A percentile compares a stretch with the other conserved stretches of the same genome.
phyloP scores from a whole-genome alignment of 805 yeast genomes.

The Starmerella stigmatis region DNA sequence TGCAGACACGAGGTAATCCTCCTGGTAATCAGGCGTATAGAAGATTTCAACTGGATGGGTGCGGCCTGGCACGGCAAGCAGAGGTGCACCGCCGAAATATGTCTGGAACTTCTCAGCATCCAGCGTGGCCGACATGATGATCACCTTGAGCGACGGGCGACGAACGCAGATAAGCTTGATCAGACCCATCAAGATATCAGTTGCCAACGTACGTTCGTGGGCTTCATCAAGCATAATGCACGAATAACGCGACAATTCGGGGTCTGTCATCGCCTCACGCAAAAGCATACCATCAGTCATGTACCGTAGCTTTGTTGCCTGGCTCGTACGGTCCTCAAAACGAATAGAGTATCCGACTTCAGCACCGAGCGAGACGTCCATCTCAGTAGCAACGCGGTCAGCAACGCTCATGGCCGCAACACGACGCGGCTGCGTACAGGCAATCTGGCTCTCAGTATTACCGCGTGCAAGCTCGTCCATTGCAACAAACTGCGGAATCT shows the following conservation, averaged over 20 bases:
- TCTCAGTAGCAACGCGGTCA: conserved; percentile 85
- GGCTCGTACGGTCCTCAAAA: conserved; percentile 79
- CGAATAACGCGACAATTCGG: conserved; percentile 63
- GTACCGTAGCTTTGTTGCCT: conserved; percentile 75
- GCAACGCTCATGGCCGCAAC: conserved; percentile 79
- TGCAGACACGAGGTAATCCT: conserved; percentile 90
- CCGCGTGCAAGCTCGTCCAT: conserved; percentile 85
- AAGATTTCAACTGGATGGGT: conserved; percentile 95
- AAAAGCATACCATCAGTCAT: conserved; percentile 99
- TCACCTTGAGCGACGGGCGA: conserved; percentile 81
- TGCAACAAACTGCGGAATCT: conserved; percentile 89
- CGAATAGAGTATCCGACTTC: conserved; percentile 94
- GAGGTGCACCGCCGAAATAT: conserved; percentile 84
- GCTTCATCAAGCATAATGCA: conserved; percentile 95
- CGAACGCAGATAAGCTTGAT: conserved; percentile 68
- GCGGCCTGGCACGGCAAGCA: conserved; percentile 94
- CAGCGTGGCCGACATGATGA: conserved; percentile 94
- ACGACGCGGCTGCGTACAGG: conserved; percentile 93
- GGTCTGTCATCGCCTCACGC: conserved; percentile 97
- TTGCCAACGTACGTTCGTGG: conserved; percentile 92
- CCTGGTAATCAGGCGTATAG: conserved; percentile 93
- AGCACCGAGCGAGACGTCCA: conserved; percentile 86
- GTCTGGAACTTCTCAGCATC: conserved; percentile 93
- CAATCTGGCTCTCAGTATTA: conserved; percentile 69
- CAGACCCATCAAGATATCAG: conserved; percentile 93